phyloP scores from a whole-genome alignment of 805 yeast genomes.

The Hanseniaspora guilliermondii region DNA sequence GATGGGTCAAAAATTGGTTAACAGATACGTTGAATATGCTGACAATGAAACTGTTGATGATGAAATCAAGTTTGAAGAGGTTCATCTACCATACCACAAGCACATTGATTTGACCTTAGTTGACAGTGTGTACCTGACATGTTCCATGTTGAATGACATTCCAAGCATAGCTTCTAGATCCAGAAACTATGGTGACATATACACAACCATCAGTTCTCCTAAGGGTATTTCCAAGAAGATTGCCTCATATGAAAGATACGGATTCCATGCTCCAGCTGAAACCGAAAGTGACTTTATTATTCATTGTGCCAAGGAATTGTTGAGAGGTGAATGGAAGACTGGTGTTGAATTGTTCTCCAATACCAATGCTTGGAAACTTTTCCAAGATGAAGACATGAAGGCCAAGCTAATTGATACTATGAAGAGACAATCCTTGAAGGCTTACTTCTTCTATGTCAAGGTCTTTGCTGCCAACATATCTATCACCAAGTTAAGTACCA shows the following conservation, averaged over 20 bases:
- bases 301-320: conserved; percentile 81
- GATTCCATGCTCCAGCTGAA: conserved; percentile 96
- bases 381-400: conserved; percentile 4
- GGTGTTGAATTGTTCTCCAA: conserved; percentile 50
- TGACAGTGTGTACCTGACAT: conserved; percentile 86
- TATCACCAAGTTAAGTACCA: conserved; percentile 45
- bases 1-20: conserved; percentile 74
- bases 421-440: conserved; percentile 81
- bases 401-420: conserved; percentile 44
- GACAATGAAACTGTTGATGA: conserved; percentile 34
- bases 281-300: conserved; percentile 85
- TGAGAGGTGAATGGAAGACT: conserved; percentile 78
- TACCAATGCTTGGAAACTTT: conserved; percentile 51
- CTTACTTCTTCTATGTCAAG: conserved; percentile 81
- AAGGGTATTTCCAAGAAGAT: conserved; percentile 84
- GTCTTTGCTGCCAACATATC: conserved; percentile 65
- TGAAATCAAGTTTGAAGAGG: conserved; percentile 31
- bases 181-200: conserved; percentile 44
- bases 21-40: conserved; percentile 35
- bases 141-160: conserved; percentile 78
- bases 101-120: conserved; percentile 91
- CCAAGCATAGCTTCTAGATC: conserved; percentile 74
- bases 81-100: conserved; percentile 92
- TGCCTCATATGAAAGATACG: conserved; percentile 87
- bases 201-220: conserved; percentile 42